These are phyloP conservation scores for Halteria grandinella DNA, from an alignment of 73 alveolate genomes.

Conservation along the genomic window DNA sequence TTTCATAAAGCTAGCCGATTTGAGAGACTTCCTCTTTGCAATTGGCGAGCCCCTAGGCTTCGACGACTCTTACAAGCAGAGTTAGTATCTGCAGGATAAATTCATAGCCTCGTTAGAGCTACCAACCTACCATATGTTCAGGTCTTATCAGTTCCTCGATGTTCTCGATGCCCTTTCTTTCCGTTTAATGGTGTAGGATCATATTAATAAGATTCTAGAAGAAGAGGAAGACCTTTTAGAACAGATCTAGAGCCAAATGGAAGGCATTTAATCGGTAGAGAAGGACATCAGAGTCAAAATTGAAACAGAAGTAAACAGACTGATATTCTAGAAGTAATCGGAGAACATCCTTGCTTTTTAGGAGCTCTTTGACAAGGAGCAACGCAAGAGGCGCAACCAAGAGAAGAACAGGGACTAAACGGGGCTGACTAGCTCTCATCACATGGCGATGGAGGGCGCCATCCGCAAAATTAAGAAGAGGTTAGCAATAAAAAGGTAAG, in stretches of 20 bases:
- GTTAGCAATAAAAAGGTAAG: too few relatives aligned
- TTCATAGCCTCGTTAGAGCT: slow-evolving; percentile 18
- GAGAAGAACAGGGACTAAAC: too few relatives aligned
- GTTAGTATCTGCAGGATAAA: background rate
- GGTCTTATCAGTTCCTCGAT: slow-evolving; percentile 36
- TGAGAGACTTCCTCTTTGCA: slow-evolving; percentile 28
- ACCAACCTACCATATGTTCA: slow-evolving; percentile 37
- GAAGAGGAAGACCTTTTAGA: too few relatives aligned
- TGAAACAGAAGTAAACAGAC: slow-evolving; percentile 33
- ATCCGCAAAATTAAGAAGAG: too few relatives aligned
- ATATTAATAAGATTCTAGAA: slow-evolving; percentile 10
- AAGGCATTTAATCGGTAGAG: slow-evolving; percentile 9
- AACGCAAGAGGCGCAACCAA: too few relatives aligned
- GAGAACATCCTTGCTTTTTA: too few relatives aligned
- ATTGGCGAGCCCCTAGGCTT: slow-evolving; percentile 20
- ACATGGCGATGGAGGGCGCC: too few relatives aligned
- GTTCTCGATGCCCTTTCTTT: slow-evolving; percentile 40
- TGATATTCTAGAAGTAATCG: too few relatives aligned
- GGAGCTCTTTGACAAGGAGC: too few relatives aligned
- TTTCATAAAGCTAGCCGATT: slow-evolving; percentile 19
- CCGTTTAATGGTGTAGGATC: background rate
- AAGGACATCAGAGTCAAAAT: slow-evolving; percentile 2
- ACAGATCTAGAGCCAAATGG: background rate
- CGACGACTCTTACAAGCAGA: background rate
- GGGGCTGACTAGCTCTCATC: too few relatives aligned